These are phyloP conservation scores for Suillus subaureus DNA, from an alignment of 768 basidiomycete genomes.

Conservation along the genomic window DNA sequence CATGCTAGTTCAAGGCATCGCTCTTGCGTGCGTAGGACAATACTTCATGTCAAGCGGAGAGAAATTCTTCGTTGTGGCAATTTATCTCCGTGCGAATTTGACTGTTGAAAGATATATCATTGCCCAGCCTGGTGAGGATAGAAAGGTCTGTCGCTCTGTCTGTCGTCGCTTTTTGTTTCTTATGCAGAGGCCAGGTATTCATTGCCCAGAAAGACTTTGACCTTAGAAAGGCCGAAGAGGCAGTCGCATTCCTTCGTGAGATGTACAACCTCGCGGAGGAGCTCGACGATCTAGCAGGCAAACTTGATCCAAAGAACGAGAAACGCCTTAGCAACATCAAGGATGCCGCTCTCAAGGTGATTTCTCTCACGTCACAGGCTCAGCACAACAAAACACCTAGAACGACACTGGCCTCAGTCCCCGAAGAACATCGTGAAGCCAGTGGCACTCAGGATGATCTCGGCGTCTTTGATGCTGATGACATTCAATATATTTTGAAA, in stretches of 20 bases:
- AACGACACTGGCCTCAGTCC: not conserved
- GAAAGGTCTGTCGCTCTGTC: not conserved
- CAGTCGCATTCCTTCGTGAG: slow-evolving; percentile 12
- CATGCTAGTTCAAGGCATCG: slow-evolving; percentile 20
- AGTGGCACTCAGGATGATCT: slow-evolving; percentile 4
- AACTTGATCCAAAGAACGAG: slow-evolving; percentile 8
- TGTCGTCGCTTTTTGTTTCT: not conserved
- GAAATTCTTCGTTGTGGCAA: slow-evolving; percentile 19
- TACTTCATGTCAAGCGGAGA: not conserved
- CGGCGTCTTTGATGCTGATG: slow-evolving; percentile 8
- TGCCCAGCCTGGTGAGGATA: slow-evolving; percentile 1
- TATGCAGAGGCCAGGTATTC: slow-evolving; percentile 7
- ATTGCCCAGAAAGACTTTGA: slow-evolving; percentile 7
- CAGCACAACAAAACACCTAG: not conserved
- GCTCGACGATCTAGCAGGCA: not conserved
- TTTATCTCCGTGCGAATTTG: slow-evolving; percentile 12
- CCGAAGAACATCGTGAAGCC: not conserved
- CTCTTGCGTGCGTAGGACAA: slow-evolving; percentile 4
- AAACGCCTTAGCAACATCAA: not conserved
- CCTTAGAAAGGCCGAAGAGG: not conserved
- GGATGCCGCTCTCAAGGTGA: not conserved
- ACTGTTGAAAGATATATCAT: slow-evolving; percentile 12
- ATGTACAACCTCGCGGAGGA: slow-evolving; percentile 16
- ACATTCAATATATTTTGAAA: slow-evolving; percentile 1
- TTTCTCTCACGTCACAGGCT: not conserved